Evolutionary conservation across 1,284 basidiomycete genomes (phyloP), one percentile per base, ranked within the genome.

Genomic region (Thelephora terrestris): DNA sequence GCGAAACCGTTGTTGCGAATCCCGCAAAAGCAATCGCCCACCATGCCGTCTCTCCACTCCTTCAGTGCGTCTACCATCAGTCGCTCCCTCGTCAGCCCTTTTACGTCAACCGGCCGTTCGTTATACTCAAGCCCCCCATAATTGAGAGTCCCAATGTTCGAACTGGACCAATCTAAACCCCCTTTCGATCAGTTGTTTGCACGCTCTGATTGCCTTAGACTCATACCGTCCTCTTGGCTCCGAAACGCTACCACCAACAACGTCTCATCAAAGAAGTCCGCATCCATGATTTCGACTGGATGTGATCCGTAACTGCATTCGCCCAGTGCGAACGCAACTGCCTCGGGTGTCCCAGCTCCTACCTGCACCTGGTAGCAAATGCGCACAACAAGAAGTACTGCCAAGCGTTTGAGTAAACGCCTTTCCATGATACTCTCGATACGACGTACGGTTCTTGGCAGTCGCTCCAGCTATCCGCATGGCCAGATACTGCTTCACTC

Each of bases 221-320:
- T 32, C 47, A 27, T 37, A 52, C 50, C 50, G n/a, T 48, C 39
- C 23, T 46, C 54, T 46, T 50, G 36, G 43, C 37, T 43, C 45
- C 62, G 55, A 65, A 76, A 80, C 51, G 85, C 71, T 55, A 85
- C 67, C 55, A 85, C 70, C 49, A 85, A 59, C 57, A 62, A 69
- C 61, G 81, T 73, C 57, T 85, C 79, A 67, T 89, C 85, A 61
- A 88, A 86, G 64, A 88, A 88, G 50, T 84, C 81, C 47, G 69
- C 71, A 57, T 81, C 79, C 57, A 85, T 61, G 45, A 86, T 57
- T 51, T 79, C 70, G 56, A 81, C 58, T 29, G 54, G 37, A 6
- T 46, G 51, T 35, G 51, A 58, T 40, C 38, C 43, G 32, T 50
- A 36, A n/a, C 12, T 23, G 39, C 39, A 42, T 21, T 42, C 39